These are phyloP conservation scores for Aspergillus ochraceus DNA, from an alignment of 2,329 filamentous ascomycete genomes.

Conservation along the genomic window DNA sequence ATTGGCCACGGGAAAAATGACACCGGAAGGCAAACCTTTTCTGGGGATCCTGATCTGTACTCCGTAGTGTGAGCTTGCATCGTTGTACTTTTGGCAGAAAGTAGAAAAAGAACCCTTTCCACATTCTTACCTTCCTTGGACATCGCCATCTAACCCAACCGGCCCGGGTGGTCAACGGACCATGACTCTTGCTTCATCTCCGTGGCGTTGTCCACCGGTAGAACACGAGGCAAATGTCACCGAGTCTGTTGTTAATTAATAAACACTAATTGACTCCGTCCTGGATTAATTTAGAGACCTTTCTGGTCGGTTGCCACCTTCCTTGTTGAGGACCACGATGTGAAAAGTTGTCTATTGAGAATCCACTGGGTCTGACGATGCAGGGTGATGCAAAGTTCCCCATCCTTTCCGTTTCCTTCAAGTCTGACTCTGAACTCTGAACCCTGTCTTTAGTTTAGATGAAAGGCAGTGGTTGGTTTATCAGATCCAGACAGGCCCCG, in stretches of 20 bases:
- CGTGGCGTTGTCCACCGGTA: neutral
- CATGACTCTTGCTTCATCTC: neutral
- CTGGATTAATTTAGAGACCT: neutral
- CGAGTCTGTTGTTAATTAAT: neutral
- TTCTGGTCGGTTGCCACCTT: neutral
- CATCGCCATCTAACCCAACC: neutral
- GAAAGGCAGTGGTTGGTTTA: neutral
- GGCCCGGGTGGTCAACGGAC: neutral
- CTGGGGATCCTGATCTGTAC: neutral
- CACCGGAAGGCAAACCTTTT: neutral
- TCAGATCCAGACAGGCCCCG: neutral
- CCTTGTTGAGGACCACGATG: neutral
- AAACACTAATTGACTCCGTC: neutral
- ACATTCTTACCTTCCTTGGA: neutral
- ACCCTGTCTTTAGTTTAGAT: neutral
- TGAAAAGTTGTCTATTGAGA: neutral
- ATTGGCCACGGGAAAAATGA: neutral
- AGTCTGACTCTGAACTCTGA: neutral
- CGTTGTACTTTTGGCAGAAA: neutral
- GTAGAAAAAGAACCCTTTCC: neutral
- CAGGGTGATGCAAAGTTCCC: neutral
- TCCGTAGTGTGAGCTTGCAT: neutral
- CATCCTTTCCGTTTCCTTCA: neutral
- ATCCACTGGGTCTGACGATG: neutral
- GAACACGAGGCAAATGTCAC: neutral